These are phyloP conservation scores for Boletus patriciae DNA, from an alignment of 768 basidiomycete genomes.

Conservation along the genomic window DNA sequence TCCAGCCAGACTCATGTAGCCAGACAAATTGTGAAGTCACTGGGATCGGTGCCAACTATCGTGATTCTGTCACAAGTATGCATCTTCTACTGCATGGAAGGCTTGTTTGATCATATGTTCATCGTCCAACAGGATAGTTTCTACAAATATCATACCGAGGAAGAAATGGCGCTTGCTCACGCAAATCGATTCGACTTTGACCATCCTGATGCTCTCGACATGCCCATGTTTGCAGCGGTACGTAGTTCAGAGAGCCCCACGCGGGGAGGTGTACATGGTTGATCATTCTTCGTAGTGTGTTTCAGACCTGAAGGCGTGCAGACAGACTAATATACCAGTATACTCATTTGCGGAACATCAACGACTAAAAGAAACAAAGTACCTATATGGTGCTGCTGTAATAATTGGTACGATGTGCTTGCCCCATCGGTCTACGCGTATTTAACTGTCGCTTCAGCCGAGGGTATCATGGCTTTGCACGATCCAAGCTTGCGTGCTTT, in stretches of 20 bases:
- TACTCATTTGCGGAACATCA: constrained; percentile 95
- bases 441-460: constrained; percentile 47
- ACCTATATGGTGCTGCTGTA: constrained; percentile 90
- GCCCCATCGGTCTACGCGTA: not conserved
- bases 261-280: not conserved
- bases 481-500: constrained; percentile 75
- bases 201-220: constrained; percentile 91
- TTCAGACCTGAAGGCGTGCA: constrained; percentile 79
- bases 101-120: not conserved
- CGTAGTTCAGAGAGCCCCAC: constrained; percentile 24
- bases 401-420: constrained; percentile 64
- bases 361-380: constrained; percentile 72
- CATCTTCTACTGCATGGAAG: not conserved
- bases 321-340: constrained; percentile 84
- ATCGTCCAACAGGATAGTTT: constrained; percentile 74
- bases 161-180: constrained; percentile 83
- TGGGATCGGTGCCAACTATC: constrained; percentile 84
- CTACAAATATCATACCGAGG: constrained; percentile 77
- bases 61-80: constrained; percentile 86
- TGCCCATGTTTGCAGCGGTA: constrained; percentile 80
- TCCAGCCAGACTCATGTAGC: constrained; percentile 75
- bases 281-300: constrained; percentile 58
- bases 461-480: constrained; percentile 89
- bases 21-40: constrained; percentile 71
- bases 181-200: constrained; percentile 83